A percentile compares a stretch with the other conserved stretches of the same genome.
Conservation (phyloP, 805 yeast genomes). For the Teunomyces atbi region DNA sequence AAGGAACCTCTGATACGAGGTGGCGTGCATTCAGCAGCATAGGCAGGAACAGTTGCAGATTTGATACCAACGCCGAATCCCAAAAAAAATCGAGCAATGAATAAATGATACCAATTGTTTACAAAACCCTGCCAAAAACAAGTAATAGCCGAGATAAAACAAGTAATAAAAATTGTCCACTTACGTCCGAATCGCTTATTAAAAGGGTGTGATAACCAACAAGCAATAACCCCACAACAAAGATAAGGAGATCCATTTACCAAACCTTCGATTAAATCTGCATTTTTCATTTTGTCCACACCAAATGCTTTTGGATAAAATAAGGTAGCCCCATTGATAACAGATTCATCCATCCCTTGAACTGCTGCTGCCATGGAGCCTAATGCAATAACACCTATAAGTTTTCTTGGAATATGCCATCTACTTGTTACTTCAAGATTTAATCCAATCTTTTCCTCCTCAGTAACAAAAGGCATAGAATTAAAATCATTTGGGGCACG, state of each 20-base stretch:
- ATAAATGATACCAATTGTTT: constrained; percentile 58
- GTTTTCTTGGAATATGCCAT: constrained; percentile 46
- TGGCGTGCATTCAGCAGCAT: constrained; percentile 62
- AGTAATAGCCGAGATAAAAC: constrained; percentile 55
- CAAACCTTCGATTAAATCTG: constrained; percentile 59
- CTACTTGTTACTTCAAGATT: constrained; percentile 45
- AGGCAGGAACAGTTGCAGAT: constrained; percentile 67
- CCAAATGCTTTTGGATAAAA: constrained; percentile 58
- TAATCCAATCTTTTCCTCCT: constrained; percentile 47
- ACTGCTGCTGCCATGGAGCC: constrained; percentile 70
- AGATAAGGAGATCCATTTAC: constrained; percentile 67
- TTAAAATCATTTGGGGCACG: constrained; percentile 56
- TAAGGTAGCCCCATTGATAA: constrained; percentile 63
- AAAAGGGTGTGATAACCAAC: constrained; percentile 58
- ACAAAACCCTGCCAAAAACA: constrained; percentile 71
- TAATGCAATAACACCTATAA: constrained; percentile 53
- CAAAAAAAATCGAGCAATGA: constrained; percentile 54
- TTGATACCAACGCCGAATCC: constrained; percentile 69
- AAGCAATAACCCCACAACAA: constrained; percentile 53
- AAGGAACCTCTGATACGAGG: constrained; percentile 60
- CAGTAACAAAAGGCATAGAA: constrained; percentile 50
- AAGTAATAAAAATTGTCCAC: constrained; percentile 59
- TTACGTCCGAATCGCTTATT: constrained; percentile 57
- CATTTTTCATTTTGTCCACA: constrained; percentile 38
- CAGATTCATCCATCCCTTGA: constrained; percentile 77